Conservation (phyloP, 305 asterid genomes). For the Plantago coronopus region DNA sequence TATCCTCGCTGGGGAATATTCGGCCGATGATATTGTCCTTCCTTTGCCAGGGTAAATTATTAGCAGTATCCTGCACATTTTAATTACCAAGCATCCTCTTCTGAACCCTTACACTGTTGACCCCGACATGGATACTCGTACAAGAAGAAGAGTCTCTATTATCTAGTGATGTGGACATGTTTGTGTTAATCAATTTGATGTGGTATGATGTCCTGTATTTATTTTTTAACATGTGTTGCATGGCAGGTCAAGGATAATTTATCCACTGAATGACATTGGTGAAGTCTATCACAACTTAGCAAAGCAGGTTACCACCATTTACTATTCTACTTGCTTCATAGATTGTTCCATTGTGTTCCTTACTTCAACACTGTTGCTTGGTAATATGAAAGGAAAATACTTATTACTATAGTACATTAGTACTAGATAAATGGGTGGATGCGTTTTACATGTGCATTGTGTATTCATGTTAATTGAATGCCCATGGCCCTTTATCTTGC, state of each 20-base stretch:
- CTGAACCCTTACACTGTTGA: too few relatives aligned
- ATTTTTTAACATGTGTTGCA: too few relatives aligned
- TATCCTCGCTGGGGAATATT: constrained; percentile 58
- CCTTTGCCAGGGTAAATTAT: constrained; percentile 89
- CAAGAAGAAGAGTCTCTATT: too few relatives aligned
- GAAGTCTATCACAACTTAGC: constrained; percentile 68
- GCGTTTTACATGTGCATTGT: too few relatives aligned
- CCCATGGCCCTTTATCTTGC: too few relatives aligned
- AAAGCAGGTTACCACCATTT: constrained; percentile 47
- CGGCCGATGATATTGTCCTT: constrained; percentile 70
- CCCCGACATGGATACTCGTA: too few relatives aligned
- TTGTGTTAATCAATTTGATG: neutral
- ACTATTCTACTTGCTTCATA: neutral
- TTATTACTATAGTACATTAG: too few relatives aligned
- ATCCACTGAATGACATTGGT: constrained; percentile 72
- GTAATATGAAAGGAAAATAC: too few relatives aligned
- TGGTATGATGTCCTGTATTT: constrained; percentile 7
- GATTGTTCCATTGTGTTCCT: too few relatives aligned
- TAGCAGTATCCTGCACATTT: constrained; percentile 22
- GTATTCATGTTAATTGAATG: too few relatives aligned
- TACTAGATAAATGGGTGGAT: too few relatives aligned
- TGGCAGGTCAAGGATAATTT: constrained; percentile 77
- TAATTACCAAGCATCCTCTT: constrained; percentile 13
- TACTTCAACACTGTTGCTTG: too few relatives aligned
- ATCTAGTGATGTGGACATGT: neutral